phyloP scores from a whole-genome alignment of 2,329 filamentous ascomycete genomes.

The Pseudogymnoascus sp. region DNA sequence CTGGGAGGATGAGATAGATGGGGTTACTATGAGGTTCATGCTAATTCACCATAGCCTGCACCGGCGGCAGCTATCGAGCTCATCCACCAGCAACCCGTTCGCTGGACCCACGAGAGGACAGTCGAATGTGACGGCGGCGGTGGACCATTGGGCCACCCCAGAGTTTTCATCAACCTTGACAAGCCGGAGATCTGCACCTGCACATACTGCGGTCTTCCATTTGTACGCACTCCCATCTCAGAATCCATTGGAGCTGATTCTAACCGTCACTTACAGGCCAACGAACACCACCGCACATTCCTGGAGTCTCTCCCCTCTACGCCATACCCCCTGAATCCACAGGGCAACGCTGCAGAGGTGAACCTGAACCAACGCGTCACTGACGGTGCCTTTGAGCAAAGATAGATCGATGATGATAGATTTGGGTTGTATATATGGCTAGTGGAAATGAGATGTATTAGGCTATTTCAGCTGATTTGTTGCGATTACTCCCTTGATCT shows the following conservation, averaged over 20 bases:
- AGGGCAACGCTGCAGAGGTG: conserved; percentile 51
- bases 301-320: conserved; percentile 75
- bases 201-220: conserved; percentile 89
- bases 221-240: conserved; percentile 50
- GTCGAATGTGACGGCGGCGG: conserved; percentile 91
- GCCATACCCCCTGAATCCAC: conserved; percentile 70
- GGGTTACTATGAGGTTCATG: conserved; percentile 7
- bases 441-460: background rate
- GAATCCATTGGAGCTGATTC: background rate
- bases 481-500: background rate
- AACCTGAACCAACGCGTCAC: conserved; percentile 51
- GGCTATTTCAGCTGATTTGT: background rate
- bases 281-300: conserved; percentile 79
- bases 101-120: conserved; percentile 75
- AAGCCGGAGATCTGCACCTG: conserved; percentile 90
- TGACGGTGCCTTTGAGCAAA: conserved; percentile 51
- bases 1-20: background rate
- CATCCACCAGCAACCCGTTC: conserved; percentile 90
- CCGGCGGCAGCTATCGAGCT: conserved; percentile 87
- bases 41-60: conserved; percentile 58
- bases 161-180: conserved; percentile 95
- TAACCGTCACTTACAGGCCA: conserved; percentile 51
- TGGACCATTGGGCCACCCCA: conserved; percentile 81
- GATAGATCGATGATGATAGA: conserved; percentile 34
- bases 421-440: conserved; percentile 1